Conservation (phyloP, 2,329 filamentous ascomycete species). For the Helminthosporium solani region DNA sequence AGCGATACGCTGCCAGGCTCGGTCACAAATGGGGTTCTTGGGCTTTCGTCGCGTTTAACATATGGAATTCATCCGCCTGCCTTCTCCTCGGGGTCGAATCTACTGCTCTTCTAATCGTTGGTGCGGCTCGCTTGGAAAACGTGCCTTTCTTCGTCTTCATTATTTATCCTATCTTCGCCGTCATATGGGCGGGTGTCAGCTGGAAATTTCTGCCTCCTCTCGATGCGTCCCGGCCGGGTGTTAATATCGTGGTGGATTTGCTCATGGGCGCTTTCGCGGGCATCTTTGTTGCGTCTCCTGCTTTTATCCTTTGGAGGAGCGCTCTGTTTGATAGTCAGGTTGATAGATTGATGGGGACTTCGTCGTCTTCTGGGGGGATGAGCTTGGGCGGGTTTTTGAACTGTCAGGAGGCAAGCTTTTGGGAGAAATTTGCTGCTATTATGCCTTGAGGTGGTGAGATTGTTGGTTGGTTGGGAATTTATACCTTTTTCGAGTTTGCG, state of each 20-base stretch:
- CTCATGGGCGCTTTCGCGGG: conserved; percentile 12
- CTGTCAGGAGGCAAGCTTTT: background rate
- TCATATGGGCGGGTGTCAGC: background rate
- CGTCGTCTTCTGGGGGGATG: background rate
- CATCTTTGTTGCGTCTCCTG: conserved; percentile 4
- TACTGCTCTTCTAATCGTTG: background rate
- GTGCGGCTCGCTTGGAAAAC: background rate
- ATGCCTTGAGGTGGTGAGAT: conserved; percentile 9
- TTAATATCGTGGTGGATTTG: conserved; percentile 3
- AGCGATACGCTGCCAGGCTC: no score
- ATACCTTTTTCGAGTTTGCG: background rate
- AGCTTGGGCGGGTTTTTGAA: background rate
- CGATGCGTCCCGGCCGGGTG: conserved; percentile 1
- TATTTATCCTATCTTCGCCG: conserved; percentile 2
- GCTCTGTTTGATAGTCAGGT: background rate
- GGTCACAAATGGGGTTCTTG: conserved; percentile 8
- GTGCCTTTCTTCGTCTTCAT: background rate
- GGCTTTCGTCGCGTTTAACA: conserved; percentile 11
- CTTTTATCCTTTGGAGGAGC: conserved; percentile 6
- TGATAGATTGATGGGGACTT: background rate
- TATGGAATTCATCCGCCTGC: conserved; percentile 6
- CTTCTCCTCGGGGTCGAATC: conserved; percentile 3
- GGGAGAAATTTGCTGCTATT: conserved; percentile 8
- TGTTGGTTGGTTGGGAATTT: background rate
- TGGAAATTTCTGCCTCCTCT: conserved; percentile 5